Conservation (phyloP, 2,329 filamentous ascomycete species). For the Phoma sp. region DNA sequence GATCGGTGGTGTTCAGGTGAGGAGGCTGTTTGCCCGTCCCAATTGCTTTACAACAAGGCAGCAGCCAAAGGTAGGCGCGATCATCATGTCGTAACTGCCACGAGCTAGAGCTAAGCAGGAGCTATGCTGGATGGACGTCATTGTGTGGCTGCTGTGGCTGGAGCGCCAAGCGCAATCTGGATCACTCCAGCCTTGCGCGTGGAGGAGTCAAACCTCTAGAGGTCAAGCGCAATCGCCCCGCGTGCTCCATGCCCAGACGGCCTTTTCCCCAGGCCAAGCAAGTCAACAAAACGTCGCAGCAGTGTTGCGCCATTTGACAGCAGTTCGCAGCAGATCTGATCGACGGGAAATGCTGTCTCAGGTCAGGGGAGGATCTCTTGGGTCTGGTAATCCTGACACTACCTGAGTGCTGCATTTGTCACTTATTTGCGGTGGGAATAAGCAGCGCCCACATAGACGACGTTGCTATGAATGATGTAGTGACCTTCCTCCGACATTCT, state of each 20-base stretch:
- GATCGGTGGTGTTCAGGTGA: background rate
- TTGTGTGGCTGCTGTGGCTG: conserved; percentile 12
- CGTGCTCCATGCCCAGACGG: conserved; percentile 16
- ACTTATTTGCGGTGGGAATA: background rate
- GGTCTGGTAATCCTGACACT: background rate
- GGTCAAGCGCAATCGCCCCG: conserved; percentile 12
- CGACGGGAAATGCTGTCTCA: background rate
- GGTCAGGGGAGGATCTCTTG: background rate
- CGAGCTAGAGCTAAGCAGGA: conserved; percentile 8
- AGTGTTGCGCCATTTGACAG: conserved; percentile 11
- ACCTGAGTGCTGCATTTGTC: no score
- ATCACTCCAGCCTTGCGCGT: background rate
- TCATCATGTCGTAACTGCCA: conserved; percentile 13
- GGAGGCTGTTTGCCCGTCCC: conserved; percentile 2
- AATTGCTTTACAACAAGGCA: conserved; percentile 9
- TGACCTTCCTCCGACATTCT: conserved; percentile 10
- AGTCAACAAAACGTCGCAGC: conserved; percentile 12
- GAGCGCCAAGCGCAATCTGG: conserved; percentile 1
- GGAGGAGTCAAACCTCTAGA: conserved; percentile 10
- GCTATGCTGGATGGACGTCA: conserved; percentile 15
- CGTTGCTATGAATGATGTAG: background rate
- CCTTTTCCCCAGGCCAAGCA: conserved; percentile 18
- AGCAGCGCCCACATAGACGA: background rate
- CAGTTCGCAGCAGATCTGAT: conserved; percentile 12
- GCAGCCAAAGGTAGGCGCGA: background rate